Percentiles rank a stretch among this genome's conserved stretches.
phyloP scores from a whole-genome alignment of 495 filamentous ascomycete species.

The Xylaria sp. region DNA sequence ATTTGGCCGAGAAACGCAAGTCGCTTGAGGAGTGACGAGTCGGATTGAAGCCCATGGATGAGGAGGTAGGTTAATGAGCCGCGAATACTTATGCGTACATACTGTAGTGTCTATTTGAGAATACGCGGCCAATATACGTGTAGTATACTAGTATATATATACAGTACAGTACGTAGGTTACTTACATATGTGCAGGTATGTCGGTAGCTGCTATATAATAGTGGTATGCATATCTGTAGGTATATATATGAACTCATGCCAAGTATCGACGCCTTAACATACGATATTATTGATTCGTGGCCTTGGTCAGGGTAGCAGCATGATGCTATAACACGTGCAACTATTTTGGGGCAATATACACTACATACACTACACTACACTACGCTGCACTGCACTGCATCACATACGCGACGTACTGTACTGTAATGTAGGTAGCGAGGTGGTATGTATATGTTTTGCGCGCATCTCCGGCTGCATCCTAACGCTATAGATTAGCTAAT shows the following conservation, averaged over 20 bases:
- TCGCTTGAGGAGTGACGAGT: background rate
- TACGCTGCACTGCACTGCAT: background rate
- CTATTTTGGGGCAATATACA: background rate
- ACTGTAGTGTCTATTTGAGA: background rate
- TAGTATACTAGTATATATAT: too few relatives aligned
- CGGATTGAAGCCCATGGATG: background rate
- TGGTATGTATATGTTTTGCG: background rate
- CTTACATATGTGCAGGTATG: too few relatives aligned
- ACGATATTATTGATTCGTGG: background rate
- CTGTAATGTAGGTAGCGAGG: too few relatives aligned
- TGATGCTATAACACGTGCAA: conserved; percentile 7
- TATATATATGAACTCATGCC: conserved; percentile 3
- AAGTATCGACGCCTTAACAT: background rate
- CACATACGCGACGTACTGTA: too few relatives aligned
- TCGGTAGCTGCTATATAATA: conserved; percentile 5
- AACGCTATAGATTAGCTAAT: conserved; percentile 17
- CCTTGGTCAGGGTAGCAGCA: background rate
- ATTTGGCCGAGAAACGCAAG: conserved; percentile 12
- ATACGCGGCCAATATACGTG: background rate
- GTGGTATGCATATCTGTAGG: conserved; percentile 13
- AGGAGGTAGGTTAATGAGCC: background rate
- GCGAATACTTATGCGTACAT: background rate
- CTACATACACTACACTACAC: background rate
- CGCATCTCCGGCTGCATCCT: background rate
- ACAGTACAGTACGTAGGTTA: too few relatives aligned